phyloP scores from a whole-genome alignment of 768 basidiomycete species.

The Holtermannia corniformis region DNA sequence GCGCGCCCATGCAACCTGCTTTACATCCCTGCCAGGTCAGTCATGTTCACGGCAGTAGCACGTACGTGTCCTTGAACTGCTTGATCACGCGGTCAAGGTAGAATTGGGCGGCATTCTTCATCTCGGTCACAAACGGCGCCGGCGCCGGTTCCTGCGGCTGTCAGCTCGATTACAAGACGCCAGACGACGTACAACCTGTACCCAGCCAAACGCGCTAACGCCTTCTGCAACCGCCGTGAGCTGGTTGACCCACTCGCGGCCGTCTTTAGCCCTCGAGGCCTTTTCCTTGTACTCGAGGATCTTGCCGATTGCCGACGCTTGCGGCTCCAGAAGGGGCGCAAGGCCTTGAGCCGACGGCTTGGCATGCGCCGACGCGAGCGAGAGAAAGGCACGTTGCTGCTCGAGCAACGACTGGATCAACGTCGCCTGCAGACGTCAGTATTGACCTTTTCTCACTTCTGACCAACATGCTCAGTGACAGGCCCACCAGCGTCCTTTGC shows the following conservation, averaged over 20 bases:
- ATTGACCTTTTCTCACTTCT: not conserved
- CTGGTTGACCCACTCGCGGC: slow-evolving; percentile 58
- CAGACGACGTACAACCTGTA: slow-evolving; percentile 56
- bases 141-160: slow-evolving; percentile 64
- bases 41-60: not conserved
- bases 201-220: slow-evolving; percentile 74
- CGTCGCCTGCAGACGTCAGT: slow-evolving; percentile 48
- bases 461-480: slow-evolving; percentile 69
- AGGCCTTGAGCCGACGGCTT: slow-evolving; percentile 63
- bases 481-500: slow-evolving; percentile 61
- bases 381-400: slow-evolving; percentile 60
- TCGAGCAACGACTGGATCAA: slow-evolving; percentile 60
- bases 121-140: slow-evolving; percentile 63
- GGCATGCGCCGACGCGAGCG: slow-evolving; percentile 60
- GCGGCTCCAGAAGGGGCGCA: slow-evolving; percentile 54
- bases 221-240: slow-evolving; percentile 74
- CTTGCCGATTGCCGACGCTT: slow-evolving; percentile 62
- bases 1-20: slow-evolving; percentile 81
- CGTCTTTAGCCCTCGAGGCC: slow-evolving; percentile 63
- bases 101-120: slow-evolving; percentile 77
- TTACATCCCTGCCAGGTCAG: slow-evolving; percentile 55
- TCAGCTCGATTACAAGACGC: not conserved
- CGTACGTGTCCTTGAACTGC: slow-evolving; percentile 86
- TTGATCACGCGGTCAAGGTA: slow-evolving; percentile 84
- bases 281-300: slow-evolving; percentile 75